Conservation (phyloP, 1,284 basidiomycete species). For the Cutaneotrichosporon sp. region DNA sequence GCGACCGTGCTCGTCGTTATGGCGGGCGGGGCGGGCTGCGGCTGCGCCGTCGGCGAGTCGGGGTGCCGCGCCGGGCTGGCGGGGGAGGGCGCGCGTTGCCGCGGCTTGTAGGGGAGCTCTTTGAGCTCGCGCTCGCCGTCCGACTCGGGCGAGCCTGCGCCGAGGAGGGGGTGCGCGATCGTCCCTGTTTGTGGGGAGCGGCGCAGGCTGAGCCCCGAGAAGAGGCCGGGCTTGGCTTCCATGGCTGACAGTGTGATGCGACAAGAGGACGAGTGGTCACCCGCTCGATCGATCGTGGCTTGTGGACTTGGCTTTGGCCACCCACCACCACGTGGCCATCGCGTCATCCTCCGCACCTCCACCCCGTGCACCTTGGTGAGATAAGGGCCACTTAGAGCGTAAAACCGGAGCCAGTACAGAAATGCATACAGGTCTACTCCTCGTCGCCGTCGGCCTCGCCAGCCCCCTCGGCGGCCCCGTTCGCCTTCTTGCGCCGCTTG, state of each 20-base stretch:
- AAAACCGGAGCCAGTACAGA: neutral
- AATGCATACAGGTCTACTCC: conserved; percentile 8
- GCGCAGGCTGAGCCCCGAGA: conserved; percentile 42
- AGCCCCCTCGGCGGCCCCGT: conserved; percentile 6
- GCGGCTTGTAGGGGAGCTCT: conserved; percentile 20
- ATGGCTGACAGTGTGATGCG: conserved; percentile 12
- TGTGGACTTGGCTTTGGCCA: neutral
- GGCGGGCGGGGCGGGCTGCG: neutral
- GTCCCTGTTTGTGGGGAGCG: conserved; percentile 29
- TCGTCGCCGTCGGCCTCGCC: neutral
- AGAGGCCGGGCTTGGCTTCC: conserved; percentile 32
- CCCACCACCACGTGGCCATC: neutral
- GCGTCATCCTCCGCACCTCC: neutral
- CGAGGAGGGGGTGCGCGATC: conserved; percentile 47
- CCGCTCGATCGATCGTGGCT: neutral
- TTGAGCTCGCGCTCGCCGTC: conserved; percentile 10
- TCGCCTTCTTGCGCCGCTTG: conserved; percentile 27
- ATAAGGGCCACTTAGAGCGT: too few relatives aligned
- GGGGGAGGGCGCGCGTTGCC: conserved; percentile 11
- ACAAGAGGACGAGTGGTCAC: too few relatives aligned
- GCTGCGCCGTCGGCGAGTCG: neutral
- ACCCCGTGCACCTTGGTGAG: neutral
- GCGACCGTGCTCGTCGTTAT: conserved; percentile 12
- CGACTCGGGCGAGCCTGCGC: conserved; percentile 21
- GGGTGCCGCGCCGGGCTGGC: neutral